These are phyloP conservation scores for Micromonas commoda DNA, from an alignment of 139 green algal genomes.

Conservation along the genomic window DNA sequence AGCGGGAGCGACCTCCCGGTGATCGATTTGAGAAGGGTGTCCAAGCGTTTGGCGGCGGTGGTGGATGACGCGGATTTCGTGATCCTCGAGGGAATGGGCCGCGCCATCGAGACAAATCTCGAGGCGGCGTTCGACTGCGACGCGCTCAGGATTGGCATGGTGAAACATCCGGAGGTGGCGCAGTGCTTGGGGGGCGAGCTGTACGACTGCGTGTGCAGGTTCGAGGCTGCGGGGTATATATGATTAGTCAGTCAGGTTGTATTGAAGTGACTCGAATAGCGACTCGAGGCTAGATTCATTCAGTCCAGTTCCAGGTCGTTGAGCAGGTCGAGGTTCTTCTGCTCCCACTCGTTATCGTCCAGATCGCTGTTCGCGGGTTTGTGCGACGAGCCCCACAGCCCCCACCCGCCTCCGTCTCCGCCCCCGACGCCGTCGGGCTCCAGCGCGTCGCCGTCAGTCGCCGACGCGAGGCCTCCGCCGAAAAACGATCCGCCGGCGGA, in stretches of 20 bases:
- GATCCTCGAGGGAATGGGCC: slow-evolving; percentile 84
- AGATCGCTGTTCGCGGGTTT: no score
- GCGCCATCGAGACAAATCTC: slow-evolving; percentile 80
- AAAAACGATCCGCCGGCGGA: background rate
- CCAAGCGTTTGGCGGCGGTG: slow-evolving; percentile 53
- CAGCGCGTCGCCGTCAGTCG: background rate
- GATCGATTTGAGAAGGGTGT: slow-evolving; percentile 74
- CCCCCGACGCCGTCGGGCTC: background rate
- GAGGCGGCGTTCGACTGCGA: slow-evolving; percentile 56
- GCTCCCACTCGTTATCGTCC: no score
- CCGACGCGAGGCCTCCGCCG: background rate
- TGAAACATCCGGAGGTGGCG: slow-evolving; percentile 82
- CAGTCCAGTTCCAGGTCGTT: no score
- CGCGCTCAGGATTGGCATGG: slow-evolving; percentile 61
- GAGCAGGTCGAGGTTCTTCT: no score
- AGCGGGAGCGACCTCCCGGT: slow-evolving; percentile 74
- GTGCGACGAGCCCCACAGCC: no score
- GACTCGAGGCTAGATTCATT: no score
- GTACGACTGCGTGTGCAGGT: slow-evolving; percentile 80
- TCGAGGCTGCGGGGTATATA: slow-evolving; percentile 32
- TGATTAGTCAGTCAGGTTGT: no score
- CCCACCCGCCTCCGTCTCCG: no score
- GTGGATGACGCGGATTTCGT: slow-evolving; percentile 70
- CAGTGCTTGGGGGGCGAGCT: slow-evolving; percentile 56
- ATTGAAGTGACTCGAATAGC: no score